phyloP scores from a whole-genome alignment of 148 eudicot species.

The Diospyros kaki region DNA sequence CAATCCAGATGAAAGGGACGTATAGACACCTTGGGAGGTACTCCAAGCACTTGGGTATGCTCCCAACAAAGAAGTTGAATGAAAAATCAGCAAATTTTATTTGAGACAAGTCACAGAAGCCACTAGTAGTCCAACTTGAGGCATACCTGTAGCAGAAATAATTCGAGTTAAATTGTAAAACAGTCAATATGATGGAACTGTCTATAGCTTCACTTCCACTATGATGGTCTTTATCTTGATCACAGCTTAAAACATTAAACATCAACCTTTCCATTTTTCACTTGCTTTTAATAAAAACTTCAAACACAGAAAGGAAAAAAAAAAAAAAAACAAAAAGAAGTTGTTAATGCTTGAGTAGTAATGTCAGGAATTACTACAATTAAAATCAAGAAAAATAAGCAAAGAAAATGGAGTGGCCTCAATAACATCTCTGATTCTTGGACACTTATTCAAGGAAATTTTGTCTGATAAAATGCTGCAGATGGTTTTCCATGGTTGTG shows the following conservation, averaged over 20 bases:
- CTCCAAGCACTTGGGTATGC: constrained; percentile 77
- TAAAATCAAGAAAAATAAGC: not conserved
- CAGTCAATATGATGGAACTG: not conserved
- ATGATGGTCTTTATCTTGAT: not conserved
- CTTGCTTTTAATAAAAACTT: not conserved
- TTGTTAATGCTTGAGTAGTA: not conserved
- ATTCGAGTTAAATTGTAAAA: not conserved
- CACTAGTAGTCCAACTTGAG: constrained; percentile 38
- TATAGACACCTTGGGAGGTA: constrained; percentile 64
- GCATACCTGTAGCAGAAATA: constrained; percentile 50
- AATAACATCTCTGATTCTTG: not conserved
- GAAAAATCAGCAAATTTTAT: constrained; percentile 79
- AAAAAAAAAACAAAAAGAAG: not conserved
- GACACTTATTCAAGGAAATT: not conserved
- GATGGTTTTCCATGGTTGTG: not conserved
- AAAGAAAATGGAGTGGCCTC: not conserved
- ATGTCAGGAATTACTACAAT: not conserved
- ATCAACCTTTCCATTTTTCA: not conserved
- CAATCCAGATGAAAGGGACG: constrained; percentile 3
- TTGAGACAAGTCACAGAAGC: constrained; percentile 71
- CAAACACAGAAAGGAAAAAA: too few relatives aligned
- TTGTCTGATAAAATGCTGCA: not conserved
- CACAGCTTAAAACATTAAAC: not conserved
- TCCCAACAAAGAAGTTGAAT: constrained; percentile 67
- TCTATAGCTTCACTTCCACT: not conserved